Base-by-base conservation (phyloP, 768 basidiomycete species). In the Leccinum incarnatum region DNA sequence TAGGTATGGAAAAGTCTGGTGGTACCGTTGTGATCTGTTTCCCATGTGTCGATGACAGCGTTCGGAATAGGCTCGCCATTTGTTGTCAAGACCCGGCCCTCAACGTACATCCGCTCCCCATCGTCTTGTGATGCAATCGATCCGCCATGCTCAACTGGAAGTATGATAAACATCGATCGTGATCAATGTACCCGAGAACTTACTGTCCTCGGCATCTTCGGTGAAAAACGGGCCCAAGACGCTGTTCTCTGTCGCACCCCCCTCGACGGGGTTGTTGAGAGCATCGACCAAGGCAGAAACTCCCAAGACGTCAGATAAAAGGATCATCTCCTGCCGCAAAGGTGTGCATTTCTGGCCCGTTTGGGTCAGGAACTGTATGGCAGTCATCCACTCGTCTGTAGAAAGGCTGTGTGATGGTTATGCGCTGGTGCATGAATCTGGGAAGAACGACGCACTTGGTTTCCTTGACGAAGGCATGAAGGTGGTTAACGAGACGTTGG, bases 111-210 rank as follows among this genome's bases (percentile, higher is more conserved):
- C 69, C 92, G 89, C 10, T 91, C 83, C 21, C 92, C 93, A 72
- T 91, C 93, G 57, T 88, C 92, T 71, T 93, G 91, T 0, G 91
- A 91, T 7, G 93, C 91, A 53, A 94, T 95, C 10, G 86, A 84
- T 1, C 80, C 89, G 12, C 46, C 46, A 48, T 48, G 46, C 87
- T 82, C 71, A 56, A 92, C 90, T 92, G 60, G 37, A 10, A 14
- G 12, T 1, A 11, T 9, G 21, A 0, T 63, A 32, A 50, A 52
- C 30, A 29, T 12, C 5, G 29, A n/a, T 7, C 0, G 29, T 29
- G 6, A 23, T 29, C 15, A 56, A 11, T 21, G 30, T 17, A 30
- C 25, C 8, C 23, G 0, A 23, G 17, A 17, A 70, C 83, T 65
- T 64, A 91, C 91, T 70, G 42, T 91, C 83, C 21, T 83, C 82